A percentile compares a stretch with the other conserved stretches of the same genome.
Conservation (phyloP, 441 rosid genomes). For the Adansonia rubrostipa region DNA sequence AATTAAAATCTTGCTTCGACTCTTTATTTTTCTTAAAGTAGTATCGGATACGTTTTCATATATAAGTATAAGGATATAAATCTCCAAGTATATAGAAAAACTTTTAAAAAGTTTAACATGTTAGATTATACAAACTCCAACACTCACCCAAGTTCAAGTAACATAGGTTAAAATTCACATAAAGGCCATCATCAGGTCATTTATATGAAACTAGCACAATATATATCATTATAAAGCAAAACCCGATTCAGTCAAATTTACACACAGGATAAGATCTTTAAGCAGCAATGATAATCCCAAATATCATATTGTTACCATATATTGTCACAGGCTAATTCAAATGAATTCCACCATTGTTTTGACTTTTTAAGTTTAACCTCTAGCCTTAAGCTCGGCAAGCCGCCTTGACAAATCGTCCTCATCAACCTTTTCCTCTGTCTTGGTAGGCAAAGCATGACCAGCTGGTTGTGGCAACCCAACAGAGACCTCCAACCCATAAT, state of each 20-base stretch:
- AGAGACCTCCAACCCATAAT: constrained; percentile 86
- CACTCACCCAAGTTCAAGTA: background rate
- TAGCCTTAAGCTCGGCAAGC: constrained; percentile 88
- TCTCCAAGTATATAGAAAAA: no score
- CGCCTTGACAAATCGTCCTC: constrained; percentile 90
- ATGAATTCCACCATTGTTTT: constrained; percentile 13
- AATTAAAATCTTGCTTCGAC: no score
- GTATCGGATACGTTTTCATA: no score
- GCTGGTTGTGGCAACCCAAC: constrained; percentile 93
- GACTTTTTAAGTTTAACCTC: constrained; percentile 46
- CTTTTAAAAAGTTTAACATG: no score
- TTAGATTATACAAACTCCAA: no score
- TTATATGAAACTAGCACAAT: constrained; percentile 20
- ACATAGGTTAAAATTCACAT: background rate
- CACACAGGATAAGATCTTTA: constrained; percentile 31
- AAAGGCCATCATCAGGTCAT: constrained; percentile 23
- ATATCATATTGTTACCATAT: constrained; percentile 19
- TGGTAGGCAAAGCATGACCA: constrained; percentile 76
- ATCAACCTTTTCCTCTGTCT: constrained; percentile 74
- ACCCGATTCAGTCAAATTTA: constrained; percentile 39
- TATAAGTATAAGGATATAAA: no score
- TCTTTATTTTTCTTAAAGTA: no score
- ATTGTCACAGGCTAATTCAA: constrained; percentile 15
- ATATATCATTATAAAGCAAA: constrained; percentile 19
- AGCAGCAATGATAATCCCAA: constrained; percentile 25